phyloP scores from a whole-genome alignment of 2,329 filamentous ascomycete species.

The Teratosphaeria nubilosa region DNA sequence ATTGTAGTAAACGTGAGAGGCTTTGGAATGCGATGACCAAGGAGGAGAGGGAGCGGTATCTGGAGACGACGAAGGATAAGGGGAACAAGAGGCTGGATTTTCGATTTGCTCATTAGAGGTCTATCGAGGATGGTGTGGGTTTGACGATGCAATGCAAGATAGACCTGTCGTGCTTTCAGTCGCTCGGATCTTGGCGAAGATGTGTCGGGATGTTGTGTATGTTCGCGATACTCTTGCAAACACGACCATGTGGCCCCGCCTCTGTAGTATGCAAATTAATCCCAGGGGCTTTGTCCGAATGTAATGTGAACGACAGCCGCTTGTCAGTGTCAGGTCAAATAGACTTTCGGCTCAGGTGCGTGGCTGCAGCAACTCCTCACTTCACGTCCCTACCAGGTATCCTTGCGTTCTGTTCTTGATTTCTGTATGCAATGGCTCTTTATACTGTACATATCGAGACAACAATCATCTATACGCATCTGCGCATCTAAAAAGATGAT shows the following conservation, averaged over 20 bases:
- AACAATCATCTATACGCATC: not conserved
- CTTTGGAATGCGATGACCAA: constrained; percentile 39
- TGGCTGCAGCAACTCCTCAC: not conserved
- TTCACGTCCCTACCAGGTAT: not conserved
- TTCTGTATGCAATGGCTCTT: not conserved
- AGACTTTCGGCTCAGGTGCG: not conserved
- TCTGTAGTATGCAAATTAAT: too few species aligned
- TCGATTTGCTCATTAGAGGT: constrained; percentile 22
- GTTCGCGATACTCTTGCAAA: not conserved
- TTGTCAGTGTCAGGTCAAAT: not conserved
- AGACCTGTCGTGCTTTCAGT: not conserved
- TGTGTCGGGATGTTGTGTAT: not conserved
- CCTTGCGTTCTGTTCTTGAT: not conserved
- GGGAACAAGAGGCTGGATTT: constrained; percentile 33
- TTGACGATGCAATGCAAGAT: not conserved
- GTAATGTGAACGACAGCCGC: too few species aligned
- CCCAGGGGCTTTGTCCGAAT: too few species aligned
- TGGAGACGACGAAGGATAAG: constrained; percentile 28
- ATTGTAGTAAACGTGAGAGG: constrained; percentile 9
- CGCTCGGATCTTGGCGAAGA: not conserved
- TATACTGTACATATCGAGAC: not conserved
- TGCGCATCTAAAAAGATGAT: not conserved
- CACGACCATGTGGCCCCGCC: too few species aligned
- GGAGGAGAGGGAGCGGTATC: constrained; percentile 41
- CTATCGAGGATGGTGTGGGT: not conserved